Evolutionary conservation across 1,139 yeast genomes (phyloP), one percentile per base, ranked within the genome.

Genomic region (Candida tropicalis): DNA sequence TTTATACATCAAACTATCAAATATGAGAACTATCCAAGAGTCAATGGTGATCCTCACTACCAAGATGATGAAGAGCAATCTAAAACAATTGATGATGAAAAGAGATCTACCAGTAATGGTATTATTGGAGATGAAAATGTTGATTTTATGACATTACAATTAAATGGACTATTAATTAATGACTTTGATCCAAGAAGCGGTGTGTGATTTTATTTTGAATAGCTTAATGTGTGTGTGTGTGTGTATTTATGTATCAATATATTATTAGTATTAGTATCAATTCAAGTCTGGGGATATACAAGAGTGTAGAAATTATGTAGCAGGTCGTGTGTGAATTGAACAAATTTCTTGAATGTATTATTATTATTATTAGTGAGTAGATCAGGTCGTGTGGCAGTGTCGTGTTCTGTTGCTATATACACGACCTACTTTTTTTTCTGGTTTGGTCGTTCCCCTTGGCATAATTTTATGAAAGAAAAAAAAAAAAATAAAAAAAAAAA

Each of bases 11-110:
- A 71, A 3, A 39, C 48, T 23, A 65, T 70, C 10, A 45, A 49
- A 36, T 53, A 59, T 2, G 48, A 52, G 20, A 69, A 70, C 49
- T 70, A 64, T 45, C 75, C 75, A 1, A 55, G 51, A 37, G 25
- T 43, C 7, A n/a, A n/a, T 18, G 35, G 25, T 10, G 35, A 32
- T 22, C 11, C 27, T 11, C 23, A 20, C 4, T 2, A 20, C n/a
- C 16, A 8, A 12, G 16, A 8, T 3, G 6, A n/a, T 18, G 9
- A 13, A 8, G 24, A 17, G 13, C 5, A 6, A 1, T 15, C 17
- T 9, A 24, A 17, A 10, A 22, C 15, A 9, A 28, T 27, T 9
- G 42, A 33, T 27, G 25, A 13, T 8, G n/a, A 20, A n/a, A n/a
- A n/a, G n/a, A n/a, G n/a, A n/a, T n/a, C n/a, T n/a, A n/a, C n/a